phyloP scores from a whole-genome alignment of 106 monocot species.

The Apostasia ramifera region DNA sequence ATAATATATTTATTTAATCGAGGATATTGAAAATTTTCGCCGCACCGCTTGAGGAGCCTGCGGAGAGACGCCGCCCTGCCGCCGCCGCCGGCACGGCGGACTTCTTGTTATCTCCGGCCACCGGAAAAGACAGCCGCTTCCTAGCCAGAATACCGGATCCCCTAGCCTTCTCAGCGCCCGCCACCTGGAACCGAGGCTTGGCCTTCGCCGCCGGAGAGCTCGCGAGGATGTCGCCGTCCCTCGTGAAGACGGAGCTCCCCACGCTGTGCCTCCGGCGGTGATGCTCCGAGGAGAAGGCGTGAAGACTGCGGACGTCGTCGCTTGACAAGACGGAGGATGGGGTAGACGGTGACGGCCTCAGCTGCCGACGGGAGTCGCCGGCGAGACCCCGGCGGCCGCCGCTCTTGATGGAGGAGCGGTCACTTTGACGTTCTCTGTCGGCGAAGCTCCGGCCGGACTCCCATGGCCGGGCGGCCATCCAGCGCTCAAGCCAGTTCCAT shows the following conservation, averaged over 20 bases:
- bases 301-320: conserved; percentile 49
- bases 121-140: conserved; percentile 63
- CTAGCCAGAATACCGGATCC: conserved; percentile 25
- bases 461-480: conserved; percentile 88
- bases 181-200: conserved; percentile 41
- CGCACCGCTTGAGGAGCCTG: conserved; percentile 14
- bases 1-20: too few species aligned
- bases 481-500: conserved; percentile 98
- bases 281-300: conserved; percentile 41
- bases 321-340: conserved; percentile 20
- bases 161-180: conserved; percentile 16
- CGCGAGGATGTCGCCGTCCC: conserved; percentile 68
- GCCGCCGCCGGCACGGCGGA: neutral
- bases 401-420: conserved; percentile 21
- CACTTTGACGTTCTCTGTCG: conserved; percentile 24
- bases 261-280: conserved; percentile 41
- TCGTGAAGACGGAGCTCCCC: conserved; percentile 31
- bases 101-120: conserved; percentile 2
- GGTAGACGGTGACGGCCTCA: conserved; percentile 47
- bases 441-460: conserved; percentile 22
- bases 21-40: too few species aligned
- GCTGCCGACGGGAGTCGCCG: conserved; percentile 2
- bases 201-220: conserved; percentile 43
- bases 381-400: conserved; percentile 6
- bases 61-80: conserved; percentile 19